Percentiles rank a stretch among this genome's conserved stretches.
Conservation (phyloP, 75 land plant genomes). For the Selaginella tamariscina region DNA sequence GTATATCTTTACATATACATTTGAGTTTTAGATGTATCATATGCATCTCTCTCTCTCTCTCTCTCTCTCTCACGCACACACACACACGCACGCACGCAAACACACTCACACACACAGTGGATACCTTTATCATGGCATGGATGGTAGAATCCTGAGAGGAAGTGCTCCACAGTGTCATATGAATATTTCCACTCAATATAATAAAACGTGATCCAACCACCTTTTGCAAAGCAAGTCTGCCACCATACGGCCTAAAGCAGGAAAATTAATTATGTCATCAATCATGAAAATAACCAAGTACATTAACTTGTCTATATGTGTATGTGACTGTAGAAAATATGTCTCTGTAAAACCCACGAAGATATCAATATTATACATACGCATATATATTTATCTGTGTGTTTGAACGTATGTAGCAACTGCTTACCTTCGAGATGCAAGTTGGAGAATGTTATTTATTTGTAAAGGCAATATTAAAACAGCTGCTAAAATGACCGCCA, state of each 20-base stretch:
- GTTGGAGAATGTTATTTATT: conserved; percentile 33
- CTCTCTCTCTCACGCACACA: no score
- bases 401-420: conserved; percentile 5
- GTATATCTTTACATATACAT: no score
- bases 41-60: no score
- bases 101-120: not conserved
- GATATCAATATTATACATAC: no score
- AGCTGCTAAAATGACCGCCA: conserved; percentile 27
- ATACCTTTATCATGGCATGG: conserved; percentile 37
- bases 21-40: no score
- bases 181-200: conserved; percentile 39
- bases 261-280: not conserved
- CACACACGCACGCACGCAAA: no score
- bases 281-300: not conserved
- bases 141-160: conserved; percentile 40
- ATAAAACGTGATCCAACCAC: conserved; percentile 36
- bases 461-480: conserved; percentile 30
- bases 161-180: conserved; percentile 32
- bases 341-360: no score
- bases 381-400: no score
- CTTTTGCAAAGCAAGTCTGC: conserved; percentile 27
- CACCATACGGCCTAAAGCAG: conserved; percentile 38
- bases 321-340: no score
- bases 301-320: no score
- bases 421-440: conserved; percentile 37